Evolutionary conservation across 73 alveolate genomes (phyloP).

Genomic region (Diophrys sp.): DNA sequence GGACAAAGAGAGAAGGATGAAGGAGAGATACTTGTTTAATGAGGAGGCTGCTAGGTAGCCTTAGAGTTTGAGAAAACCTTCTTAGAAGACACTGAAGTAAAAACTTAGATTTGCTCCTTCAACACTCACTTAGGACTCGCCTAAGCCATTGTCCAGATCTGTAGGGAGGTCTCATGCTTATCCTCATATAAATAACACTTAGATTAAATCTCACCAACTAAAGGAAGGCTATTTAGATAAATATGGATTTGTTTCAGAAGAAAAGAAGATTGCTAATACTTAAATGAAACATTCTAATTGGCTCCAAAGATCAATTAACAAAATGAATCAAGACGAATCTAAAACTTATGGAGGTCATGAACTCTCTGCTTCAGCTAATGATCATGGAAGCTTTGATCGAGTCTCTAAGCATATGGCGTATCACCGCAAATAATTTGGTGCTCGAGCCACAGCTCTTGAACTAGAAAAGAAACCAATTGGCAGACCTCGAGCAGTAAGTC

Average conservation of each 20-base stretch:
- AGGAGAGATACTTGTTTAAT: too few relatives aligned
- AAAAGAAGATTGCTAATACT: not conserved
- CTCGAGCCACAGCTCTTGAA: not conserved
- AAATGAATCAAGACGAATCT: not conserved
- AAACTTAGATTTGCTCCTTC: too few relatives aligned
- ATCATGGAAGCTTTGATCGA: not conserved
- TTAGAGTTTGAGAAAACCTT: too few relatives aligned
- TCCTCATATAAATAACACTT: too few relatives aligned
- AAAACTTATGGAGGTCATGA: not conserved
- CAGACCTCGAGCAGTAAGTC: not conserved
- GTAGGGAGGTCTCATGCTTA: too few relatives aligned
- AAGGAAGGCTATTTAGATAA: not conserved
- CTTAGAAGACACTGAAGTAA: too few relatives aligned
- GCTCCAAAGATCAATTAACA: too few relatives aligned
- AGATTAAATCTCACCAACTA: too few relatives aligned
- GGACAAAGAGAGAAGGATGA: too few relatives aligned
- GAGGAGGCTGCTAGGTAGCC: too few relatives aligned
- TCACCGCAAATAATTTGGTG: not conserved
- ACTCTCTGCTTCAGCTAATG: not conserved
- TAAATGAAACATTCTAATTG: not conserved
- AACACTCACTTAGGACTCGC: too few relatives aligned
- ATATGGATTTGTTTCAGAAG: not conserved
- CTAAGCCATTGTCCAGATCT: too few relatives aligned
- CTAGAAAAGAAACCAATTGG: not conserved
- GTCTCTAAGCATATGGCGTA: not conserved